Base-by-base conservation (phyloP, 164 flowering plant species). In the Stephania yunnanensis region DNA sequence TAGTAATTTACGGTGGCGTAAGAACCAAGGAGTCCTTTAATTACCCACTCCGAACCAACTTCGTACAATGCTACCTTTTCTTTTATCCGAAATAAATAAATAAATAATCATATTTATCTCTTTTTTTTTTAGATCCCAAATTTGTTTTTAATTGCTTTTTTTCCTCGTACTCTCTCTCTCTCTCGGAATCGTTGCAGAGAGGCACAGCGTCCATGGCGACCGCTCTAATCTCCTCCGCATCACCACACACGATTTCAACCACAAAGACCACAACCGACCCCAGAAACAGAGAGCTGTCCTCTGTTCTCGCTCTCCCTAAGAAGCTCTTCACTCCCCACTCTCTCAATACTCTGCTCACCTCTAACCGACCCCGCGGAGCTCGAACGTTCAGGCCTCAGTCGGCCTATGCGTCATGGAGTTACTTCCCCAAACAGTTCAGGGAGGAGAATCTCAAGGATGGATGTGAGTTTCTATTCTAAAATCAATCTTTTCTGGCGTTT, bases 391-490 rank as follows among this genome's bases (percentile, higher is more conserved):
- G 71, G 80, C 77, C 87, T 25, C 77, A 72, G 10, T 81, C 87
- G 22, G 78, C 81, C 46, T 45, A 70, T n/a, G 79, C 69, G 25
- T 80, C 84, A 10, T 71, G 83, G 45, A 88, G 87, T 75, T 85
- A 88, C 73, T 87, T 94, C 22, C 98, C 98, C 61, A 89, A 89
- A 74, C 87, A 85, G 82, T 94, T 94, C 84, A 81, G 92, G 58
- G 83, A 85, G 78, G 97, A 88, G 76, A 92, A 94, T 79, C 91
- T 94, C 73, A 84, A 85, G 71, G 97, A 91, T 42, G 97, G 97
- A 80, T 80, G 98, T 92, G 68, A 85, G 89, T 87, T 30, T 71
- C 71, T 6, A 19, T 71, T 4, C 19, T 10, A 31, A 46, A 8
- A 20, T 46, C 69, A 11, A 70, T 31, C 48, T 68, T 45, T n/a